phyloP scores from a whole-genome alignment of 257 asterid genomes.

The Paulownia fortunei region DNA sequence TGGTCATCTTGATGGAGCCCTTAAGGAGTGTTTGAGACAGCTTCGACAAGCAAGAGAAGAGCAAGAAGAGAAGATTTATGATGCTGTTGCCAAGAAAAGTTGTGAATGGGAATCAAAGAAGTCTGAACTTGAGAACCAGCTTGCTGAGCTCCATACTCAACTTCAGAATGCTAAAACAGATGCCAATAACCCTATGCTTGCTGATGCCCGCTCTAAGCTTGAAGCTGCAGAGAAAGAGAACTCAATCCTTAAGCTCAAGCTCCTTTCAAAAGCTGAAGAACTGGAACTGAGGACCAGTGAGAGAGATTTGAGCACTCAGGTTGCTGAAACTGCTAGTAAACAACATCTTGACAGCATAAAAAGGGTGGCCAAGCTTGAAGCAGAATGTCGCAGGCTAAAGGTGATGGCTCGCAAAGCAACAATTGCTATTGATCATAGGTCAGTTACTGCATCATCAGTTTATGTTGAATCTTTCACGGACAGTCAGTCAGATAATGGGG shows the following conservation, averaged over 20 bases:
- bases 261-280: conserved; percentile 53
- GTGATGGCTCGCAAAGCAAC: conserved; percentile 50
- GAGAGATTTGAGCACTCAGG: conserved; percentile 63
- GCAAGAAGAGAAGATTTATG: conserved; percentile 63
- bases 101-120: conserved; percentile 60
- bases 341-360: conserved; percentile 71
- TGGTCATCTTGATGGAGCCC: conserved; percentile 84
- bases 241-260: conserved; percentile 58
- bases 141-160: conserved; percentile 55
- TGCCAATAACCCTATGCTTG: no score
- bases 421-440: conserved; percentile 43
- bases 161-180: conserved; percentile 56
- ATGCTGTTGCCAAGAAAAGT: conserved; percentile 47
- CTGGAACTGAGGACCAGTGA: conserved; percentile 50
- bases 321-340: conserved; percentile 88
- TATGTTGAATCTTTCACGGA: conserved; percentile 61
- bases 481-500: conserved; percentile 69
- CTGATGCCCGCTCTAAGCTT: conserved; percentile 53
- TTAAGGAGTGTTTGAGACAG: conserved; percentile 90
- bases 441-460: conserved; percentile 54
- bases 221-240: conserved; percentile 71
- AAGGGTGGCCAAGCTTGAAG: conserved; percentile 72
- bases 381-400: conserved; percentile 79
- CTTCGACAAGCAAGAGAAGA: conserved; percentile 86
- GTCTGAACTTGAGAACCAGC: conserved; percentile 62